Evolutionary conservation across 768 basidiomycete genomes (phyloP).

Genomic region (Boletus rubroflammeus): DNA sequence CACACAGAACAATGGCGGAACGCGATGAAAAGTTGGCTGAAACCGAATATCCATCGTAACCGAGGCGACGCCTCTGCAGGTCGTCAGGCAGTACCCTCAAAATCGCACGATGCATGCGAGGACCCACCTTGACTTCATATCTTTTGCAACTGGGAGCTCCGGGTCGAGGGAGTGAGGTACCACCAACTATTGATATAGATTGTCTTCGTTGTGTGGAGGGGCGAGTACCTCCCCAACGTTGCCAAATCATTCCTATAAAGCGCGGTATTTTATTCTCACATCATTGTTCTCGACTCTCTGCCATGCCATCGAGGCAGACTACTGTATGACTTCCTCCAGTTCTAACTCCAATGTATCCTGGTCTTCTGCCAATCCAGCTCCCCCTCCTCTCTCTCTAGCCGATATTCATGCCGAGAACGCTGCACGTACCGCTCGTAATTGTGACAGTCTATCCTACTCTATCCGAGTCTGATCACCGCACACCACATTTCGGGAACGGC

Average conservation of each 20-base stretch:
- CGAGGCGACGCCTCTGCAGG: conserved; percentile 51
- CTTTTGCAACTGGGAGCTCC: conserved; percentile 55
- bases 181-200: conserved; percentile 70
- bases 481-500: conserved; percentile 51
- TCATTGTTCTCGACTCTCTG: conserved; percentile 56
- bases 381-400: no score
- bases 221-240: conserved; percentile 67
- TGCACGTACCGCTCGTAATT: no score
- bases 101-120: neutral
- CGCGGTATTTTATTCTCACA: conserved; percentile 69
- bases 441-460: no score
- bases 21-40: conserved; percentile 59
- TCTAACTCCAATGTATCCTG: no score
- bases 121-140: conserved; percentile 48
- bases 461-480: conserved; percentile 45
- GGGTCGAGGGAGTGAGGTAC: conserved; percentile 70
- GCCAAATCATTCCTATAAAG: conserved; percentile 41
- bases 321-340: no score
- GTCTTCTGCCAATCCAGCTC: no score
- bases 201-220: conserved; percentile 60
- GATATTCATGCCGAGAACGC: no score
- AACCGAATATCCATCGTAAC: conserved; percentile 73
- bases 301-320: conserved; percentile 54
- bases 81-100: neutral
- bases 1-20: conserved; percentile 75